Evolutionary conservation across 2,329 filamentous ascomycete species (phyloP), one percentile per base, ranked within the genome.

Genomic region (Phaeosphaeriaceae sp.): DNA sequence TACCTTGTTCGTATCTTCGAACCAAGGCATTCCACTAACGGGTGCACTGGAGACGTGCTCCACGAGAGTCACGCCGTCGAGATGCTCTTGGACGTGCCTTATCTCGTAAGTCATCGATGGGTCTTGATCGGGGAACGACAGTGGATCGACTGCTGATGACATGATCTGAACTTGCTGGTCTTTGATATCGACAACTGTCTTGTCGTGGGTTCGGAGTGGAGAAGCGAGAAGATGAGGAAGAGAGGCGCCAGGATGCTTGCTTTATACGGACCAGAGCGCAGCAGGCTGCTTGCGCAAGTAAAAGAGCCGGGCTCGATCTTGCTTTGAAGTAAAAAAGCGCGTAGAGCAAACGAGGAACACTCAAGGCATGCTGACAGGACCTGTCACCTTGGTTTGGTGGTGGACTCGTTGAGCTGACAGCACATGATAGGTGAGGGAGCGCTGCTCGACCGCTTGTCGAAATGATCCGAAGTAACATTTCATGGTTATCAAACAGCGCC

Each of bases 1-100:
- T 48, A 63, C 65, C 31, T 61, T 49, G 25, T 27, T 27, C 20
- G 19, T 2, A 3, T 49, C 31, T 13, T 33, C 48, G 5, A n/a
- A 21, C 48, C 46, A 48, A 19, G 46, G 10, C 15, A 3, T 48
- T n/a, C 21, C 13, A 13, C 21, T 17, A 11, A 7, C 17, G 2
- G 40, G 17, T 2, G 40, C 17, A 42, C 6, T 42, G 11, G 7
- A 7, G 15, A 15, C 17, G 17, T 7, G 11, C 11, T 42, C 40
- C 11, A 19, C 17, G 17, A 48, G 46, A 27, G 46, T 48, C 15
- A 48, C 46, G 10, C 17, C 22, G 17, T 24, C 5, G 22, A 48
- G 13, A 4, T 31, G 22, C n/a, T 31, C 13, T 19, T 48, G 46
- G n/a, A 48, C 24, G 17, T 31, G 3, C 22, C 17, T n/a, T 24